Evolutionary conservation across 805 yeast genomes (phyloP), one percentile per base, ranked within the genome.

Genomic region (Hanseniaspora mollemarum): DNA sequence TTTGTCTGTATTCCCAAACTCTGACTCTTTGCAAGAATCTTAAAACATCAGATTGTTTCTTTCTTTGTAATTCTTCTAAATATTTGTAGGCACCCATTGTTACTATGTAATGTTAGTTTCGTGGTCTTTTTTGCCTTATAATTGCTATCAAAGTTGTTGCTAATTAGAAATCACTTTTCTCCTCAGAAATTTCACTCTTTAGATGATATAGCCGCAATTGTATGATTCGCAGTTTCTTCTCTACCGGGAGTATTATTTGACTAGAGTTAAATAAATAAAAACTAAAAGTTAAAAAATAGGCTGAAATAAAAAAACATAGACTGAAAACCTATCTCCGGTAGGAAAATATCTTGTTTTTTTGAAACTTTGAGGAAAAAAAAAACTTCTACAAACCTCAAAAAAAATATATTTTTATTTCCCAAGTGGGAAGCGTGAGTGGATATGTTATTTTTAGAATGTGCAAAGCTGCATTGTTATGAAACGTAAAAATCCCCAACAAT

Each of bases 1-100:
- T 82, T 80, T 92, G 98, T 80, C 98, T 88, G 95, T 87, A 92
- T 78, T 92, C 98, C 98, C 98, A 92, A 79, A 96, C 92, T 86
- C 98, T 87, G 81, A 92, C 95, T 76, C 98, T 84, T 77, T 84
- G 85, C 71, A 92, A 79, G 87, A 92, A 92, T 78, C 98, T 86
- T 78, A 85, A 78, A 68, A 92, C 96, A 77, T 92, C 98, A 71
- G 96, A 87, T 81, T 92, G 98, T 83, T 92, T 92, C 94, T 92
- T 92, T 82, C 96, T 88, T 75, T 87, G 92, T 74, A 92, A 81
- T 78, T 92, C 98, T 78, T 90, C 96, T 73, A 92, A 82, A 76
- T 92, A 92, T 75, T 92, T 92, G 94, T 92, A 92, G 80, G 97
- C 98, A 81, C 98, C 97, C 98, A 90, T 84, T 74, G 65, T 75